These are phyloP conservation scores for Gaultheria prostrata DNA, from an alignment of 148 eudicot species.

Conservation along the genomic window DNA sequence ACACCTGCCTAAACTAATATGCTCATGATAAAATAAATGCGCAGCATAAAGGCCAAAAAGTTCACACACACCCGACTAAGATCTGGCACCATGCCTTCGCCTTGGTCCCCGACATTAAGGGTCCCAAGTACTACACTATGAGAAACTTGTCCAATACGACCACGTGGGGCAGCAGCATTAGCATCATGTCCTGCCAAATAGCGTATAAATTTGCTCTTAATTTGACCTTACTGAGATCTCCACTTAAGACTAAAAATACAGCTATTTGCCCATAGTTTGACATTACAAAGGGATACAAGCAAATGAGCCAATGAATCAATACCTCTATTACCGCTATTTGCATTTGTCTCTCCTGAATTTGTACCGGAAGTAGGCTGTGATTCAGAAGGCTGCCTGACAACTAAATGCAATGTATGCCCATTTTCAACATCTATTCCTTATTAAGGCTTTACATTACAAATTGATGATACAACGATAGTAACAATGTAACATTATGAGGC, in stretches of 20 bases:
- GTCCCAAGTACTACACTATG: conserved; percentile 89
- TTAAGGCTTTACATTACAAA: conserved; percentile 31
- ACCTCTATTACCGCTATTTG: conserved; percentile 49
- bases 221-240: neutral
- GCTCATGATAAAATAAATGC: neutral
- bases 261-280: neutral
- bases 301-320: neutral
- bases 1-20: neutral
- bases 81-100: conserved; percentile 68
- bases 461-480: neutral
- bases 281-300: neutral
- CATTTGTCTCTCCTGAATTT: conserved; percentile 37
- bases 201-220: neutral
- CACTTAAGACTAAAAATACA: neutral
- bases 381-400: conserved; percentile 75
- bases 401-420: conserved; percentile 89
- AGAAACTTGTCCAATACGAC: conserved; percentile 72
- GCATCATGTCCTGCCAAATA: conserved; percentile 54
- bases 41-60: neutral
- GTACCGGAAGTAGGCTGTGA: conserved; percentile 54
- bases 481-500: neutral
- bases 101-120: conserved; percentile 73
- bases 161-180: conserved; percentile 52
- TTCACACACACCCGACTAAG: conserved; percentile 59
- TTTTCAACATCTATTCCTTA: conserved; percentile 64